Base-by-base conservation (phyloP, 352 stramenopile species). In the Pythium coloratum region DNA sequence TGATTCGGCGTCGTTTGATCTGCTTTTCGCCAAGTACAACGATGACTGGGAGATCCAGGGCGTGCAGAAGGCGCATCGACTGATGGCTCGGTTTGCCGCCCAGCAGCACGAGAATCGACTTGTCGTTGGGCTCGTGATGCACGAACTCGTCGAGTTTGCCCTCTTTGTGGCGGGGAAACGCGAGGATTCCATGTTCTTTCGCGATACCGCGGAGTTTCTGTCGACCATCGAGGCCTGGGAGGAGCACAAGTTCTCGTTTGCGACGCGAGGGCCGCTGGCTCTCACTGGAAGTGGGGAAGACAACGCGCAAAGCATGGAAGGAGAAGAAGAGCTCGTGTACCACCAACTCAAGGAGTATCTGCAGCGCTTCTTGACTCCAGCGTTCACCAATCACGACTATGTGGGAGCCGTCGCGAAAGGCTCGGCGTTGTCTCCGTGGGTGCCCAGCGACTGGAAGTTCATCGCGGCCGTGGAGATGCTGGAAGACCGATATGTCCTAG, bases 11-110 rank as follows among this genome's bases (percentile, higher is more conserved):
- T 67, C 59, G 50, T 90, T 86, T 49, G 78, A 82, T 50, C 75
- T 80, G 42, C 56, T 92, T 1, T 72, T 89, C 47, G 71, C 84
- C 63, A 74, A 73, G 60, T 92, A 86, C 59, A 81, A 90, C 26
- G 84, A 92, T 64, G 76, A 90, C 42, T 79, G 64, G 12, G 68
- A 84, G 24, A 76, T 81, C 16, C 84, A 89, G 18, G 28, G 28
- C 6, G 33, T 78, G 30, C 78, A 90, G 14, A 72, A 73, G 18
- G 64, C 70, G 6, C 66, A 72, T 18, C 67, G 84, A 1, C 20
- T 76, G 7, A 42, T 56, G 1, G 87, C 86, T 3, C 54, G 76
- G 30, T 34, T 75, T 10, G 70, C 72, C 1, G 76, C 82, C 2
- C 63, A 69, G n/a, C 69, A 69, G 9, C 75, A 89, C 68, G 64